Percentiles rank a stretch among this genome's conserved stretches.
Evolutionary conservation across 495 filamentous ascomycete genomes (phyloP).

Genomic region (Margaritispora aquatica): DNA sequence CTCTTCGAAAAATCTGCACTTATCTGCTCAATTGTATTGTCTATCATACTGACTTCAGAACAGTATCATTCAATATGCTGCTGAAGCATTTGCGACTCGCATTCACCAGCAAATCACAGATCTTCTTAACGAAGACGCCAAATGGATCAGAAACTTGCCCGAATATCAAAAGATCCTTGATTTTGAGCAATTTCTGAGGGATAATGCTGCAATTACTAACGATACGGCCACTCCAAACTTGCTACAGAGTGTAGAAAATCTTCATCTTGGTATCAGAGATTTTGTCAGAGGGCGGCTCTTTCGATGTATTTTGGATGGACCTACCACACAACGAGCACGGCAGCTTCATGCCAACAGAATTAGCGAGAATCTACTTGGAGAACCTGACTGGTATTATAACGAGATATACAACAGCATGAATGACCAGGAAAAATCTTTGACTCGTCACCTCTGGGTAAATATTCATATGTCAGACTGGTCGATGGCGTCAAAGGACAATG

Average conservation of each 20-base stretch:
- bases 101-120: conserved; percentile 30
- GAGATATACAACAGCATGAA: not conserved
- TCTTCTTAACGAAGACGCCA: conserved; percentile 33
- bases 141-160: conserved; percentile 33
- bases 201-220: not conserved
- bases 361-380: not conserved
- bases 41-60: too few relatives aligned
- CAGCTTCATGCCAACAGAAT: not conserved
- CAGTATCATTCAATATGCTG: conserved; percentile 43
- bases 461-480: not conserved
- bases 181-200: not conserved
- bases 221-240: not conserved
- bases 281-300: not conserved
- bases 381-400: not conserved
- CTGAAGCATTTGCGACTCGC: conserved; percentile 36
- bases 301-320: not conserved
- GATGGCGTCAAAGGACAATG: not conserved
- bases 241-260: not conserved
- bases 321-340: not conserved
- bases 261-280: not conserved
- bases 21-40: too few relatives aligned
- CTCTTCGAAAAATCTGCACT: too few relatives aligned
- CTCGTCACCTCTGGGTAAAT: conserved; percentile 6
- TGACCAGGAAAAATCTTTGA: not conserved
- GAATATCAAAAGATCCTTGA: conserved; percentile 25